Evolutionary conservation across 2,329 filamentous ascomycete species (phyloP), one percentile per base, ranked within the genome.

Genomic region (Ophiosphaerella herpotricha): DNA sequence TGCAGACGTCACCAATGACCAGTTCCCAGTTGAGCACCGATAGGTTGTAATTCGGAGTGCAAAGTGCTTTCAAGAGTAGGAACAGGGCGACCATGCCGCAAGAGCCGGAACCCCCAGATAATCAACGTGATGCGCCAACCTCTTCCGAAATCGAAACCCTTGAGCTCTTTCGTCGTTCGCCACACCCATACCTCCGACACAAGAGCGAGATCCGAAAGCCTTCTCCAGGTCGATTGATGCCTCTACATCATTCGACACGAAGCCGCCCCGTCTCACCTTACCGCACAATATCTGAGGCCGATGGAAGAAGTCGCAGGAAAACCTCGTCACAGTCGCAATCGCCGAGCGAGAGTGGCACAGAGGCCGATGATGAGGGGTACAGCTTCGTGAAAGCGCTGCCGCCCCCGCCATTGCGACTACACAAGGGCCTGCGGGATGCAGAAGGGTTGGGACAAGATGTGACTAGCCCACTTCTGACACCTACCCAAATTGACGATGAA

Each of bases 351-450:
- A 96, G 91, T 70, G 93, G 93, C 21, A 96, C 92, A 14, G 93
- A 97, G 70, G 93, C 93, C 34, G 93, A 97, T 65, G 93, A 97
- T 75, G 93, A 97, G 72, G 89, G 92, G 56, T 80, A 79, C 37
- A 72, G 76, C 5, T 87, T 93, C 60, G 79, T 96, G 48, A 94
- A 88, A 70, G 89, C 91, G 0, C 77, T 97, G 18, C 92, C 93
- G 1, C 90, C 92, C 2, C 89, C 92, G 2, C 87, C 82, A n/a
- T 61, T 81, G 7, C 82, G 85, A 53, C 80, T 85, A 29, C 87
- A 89, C 68, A 97, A 96, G 75, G 92, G 91, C 7, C 73, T 96
- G 41, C 82, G 88, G 52, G 86, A 83, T 50, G 58, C 69, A 31
- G 68, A 72, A 48, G 62, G 72, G 24, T 65, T 61, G 37, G 73